These are phyloP conservation scores for Bauhinia variegata DNA, from an alignment of 306 rosid genomes.

Conservation along the genomic window DNA sequence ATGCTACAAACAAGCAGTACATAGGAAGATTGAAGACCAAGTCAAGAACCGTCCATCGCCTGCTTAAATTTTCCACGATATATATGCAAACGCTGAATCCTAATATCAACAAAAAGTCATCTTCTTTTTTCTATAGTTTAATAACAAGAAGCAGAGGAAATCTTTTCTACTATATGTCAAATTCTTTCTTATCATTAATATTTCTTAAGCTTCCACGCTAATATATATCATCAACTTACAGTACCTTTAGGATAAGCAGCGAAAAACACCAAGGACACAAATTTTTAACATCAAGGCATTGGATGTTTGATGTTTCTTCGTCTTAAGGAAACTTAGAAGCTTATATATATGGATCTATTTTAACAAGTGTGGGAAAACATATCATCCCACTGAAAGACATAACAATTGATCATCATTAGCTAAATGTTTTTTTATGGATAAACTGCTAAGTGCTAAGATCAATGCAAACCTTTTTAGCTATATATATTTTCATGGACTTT, in stretches of 20 bases:
- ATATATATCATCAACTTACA: no score
- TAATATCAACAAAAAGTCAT: no score
- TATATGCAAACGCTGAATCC: not conserved
- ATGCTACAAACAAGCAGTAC: constrained; percentile 2
- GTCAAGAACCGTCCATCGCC: constrained; percentile 46
- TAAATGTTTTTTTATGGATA: not conserved
- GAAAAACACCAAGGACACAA: not conserved
- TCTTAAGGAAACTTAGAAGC: not conserved
- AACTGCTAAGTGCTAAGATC: not conserved
- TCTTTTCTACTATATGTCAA: no score
- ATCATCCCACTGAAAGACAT: not conserved
- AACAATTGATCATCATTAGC: not conserved
- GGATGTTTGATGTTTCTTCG: not conserved
- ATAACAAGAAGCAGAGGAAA: no score
- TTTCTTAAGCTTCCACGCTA: no score
- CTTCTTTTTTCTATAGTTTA: not conserved
- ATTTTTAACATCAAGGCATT: not conserved
- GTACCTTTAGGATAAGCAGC: no score
- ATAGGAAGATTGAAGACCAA: constrained; percentile 7
- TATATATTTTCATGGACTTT: not conserved
- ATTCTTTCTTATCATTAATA: no score
- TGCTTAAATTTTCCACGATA: constrained; percentile 11
- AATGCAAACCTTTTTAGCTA: not conserved
- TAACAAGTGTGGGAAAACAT: not conserved
- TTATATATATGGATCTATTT: not conserved